Evolutionary conservation across 2,329 filamentous ascomycete species (phyloP).

Genomic region (Rhytidhysteron rufulum): DNA sequence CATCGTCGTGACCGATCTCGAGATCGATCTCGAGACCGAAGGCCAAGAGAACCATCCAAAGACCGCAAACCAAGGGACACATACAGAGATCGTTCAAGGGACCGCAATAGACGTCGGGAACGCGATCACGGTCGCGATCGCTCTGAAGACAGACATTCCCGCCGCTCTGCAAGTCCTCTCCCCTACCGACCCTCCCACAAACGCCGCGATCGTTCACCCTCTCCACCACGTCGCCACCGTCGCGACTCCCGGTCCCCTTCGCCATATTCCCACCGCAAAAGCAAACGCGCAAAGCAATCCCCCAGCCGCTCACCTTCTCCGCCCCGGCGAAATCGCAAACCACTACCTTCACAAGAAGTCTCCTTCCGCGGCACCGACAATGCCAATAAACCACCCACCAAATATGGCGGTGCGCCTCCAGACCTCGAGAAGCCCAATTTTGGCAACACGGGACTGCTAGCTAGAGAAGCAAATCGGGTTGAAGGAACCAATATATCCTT

Average conservation of each 20-base stretch:
- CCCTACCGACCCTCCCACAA: conserved; percentile 10
- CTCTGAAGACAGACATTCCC: conserved; percentile 5
- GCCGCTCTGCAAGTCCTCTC: conserved; percentile 7
- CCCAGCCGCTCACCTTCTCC: conserved; percentile 29
- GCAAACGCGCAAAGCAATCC: conserved; percentile 32
- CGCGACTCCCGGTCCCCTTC: conserved; percentile 16
- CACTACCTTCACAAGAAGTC: conserved; percentile 45
- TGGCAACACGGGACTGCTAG: conserved; percentile 72
- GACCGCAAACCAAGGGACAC: conserved; percentile 11
- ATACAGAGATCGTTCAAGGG: conserved; percentile 10
- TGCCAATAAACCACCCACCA: conserved; percentile 22
- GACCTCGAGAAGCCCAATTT: conserved; percentile 90
- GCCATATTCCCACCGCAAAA: conserved; percentile 16
- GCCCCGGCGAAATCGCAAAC: conserved; percentile 37
- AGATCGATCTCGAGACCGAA: conserved; percentile 12
- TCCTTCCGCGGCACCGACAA: conserved; percentile 39
- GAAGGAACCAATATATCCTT: conserved; percentile 72
- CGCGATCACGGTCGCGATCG: too few relatives aligned
- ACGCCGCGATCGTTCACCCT: conserved; percentile 16
- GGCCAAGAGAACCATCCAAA: conserved; percentile 10
- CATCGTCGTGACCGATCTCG: too few relatives aligned
- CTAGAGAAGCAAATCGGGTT: conserved; percentile 82
- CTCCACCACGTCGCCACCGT: conserved; percentile 22
- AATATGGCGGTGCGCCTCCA: conserved; percentile 28
- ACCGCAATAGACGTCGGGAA: conserved; percentile 8